phyloP scores from a whole-genome alignment of 2,329 filamentous ascomycete species.

The Pseudogymnoascus sp. region DNA sequence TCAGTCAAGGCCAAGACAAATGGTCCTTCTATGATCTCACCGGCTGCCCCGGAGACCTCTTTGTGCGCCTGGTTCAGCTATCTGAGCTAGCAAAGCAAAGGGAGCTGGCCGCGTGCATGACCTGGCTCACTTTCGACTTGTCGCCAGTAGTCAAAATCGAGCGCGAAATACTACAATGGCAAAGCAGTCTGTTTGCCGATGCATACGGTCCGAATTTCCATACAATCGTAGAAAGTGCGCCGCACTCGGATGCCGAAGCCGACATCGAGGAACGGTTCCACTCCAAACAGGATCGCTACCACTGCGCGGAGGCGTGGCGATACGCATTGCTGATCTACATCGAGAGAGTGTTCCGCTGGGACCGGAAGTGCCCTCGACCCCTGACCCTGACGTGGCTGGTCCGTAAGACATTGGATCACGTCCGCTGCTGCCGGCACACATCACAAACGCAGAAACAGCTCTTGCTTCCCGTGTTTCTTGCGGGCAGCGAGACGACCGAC shows the following conservation, averaged over 20 bases:
- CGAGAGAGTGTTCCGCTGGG: constrained; percentile 25
- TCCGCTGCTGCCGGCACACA: constrained; percentile 25
- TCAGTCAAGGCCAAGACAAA: constrained; percentile 19
- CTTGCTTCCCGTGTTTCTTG: constrained; percentile 31
- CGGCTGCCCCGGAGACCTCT: constrained; percentile 28
- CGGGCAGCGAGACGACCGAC: constrained; percentile 27
- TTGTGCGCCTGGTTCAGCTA: constrained; percentile 25
- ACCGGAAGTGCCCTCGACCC: constrained; percentile 14
- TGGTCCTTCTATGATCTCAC: constrained; percentile 29
- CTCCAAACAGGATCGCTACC: constrained; percentile 23
- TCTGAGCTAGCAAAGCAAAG: constrained; percentile 27
- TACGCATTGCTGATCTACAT: constrained; percentile 30
- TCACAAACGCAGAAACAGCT: constrained; percentile 31
- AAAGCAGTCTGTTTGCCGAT: constrained; percentile 17
- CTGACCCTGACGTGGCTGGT: constrained; percentile 21
- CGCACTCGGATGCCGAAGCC: constrained; percentile 13
- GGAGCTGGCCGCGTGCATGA: constrained; percentile 26
- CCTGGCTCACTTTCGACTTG: constrained; percentile 27
- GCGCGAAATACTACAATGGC: constrained; percentile 16
- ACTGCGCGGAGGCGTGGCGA: constrained; percentile 31
- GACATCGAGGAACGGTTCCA: constrained; percentile 10
- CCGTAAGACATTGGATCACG: constrained; percentile 27
- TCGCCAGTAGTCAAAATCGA: constrained; percentile 21
- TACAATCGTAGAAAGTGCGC: neutral
- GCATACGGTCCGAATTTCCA: neutral